Conservation (phyloP, 2,329 filamentous ascomycete genomes). For the Epichloe festucae region DNA sequence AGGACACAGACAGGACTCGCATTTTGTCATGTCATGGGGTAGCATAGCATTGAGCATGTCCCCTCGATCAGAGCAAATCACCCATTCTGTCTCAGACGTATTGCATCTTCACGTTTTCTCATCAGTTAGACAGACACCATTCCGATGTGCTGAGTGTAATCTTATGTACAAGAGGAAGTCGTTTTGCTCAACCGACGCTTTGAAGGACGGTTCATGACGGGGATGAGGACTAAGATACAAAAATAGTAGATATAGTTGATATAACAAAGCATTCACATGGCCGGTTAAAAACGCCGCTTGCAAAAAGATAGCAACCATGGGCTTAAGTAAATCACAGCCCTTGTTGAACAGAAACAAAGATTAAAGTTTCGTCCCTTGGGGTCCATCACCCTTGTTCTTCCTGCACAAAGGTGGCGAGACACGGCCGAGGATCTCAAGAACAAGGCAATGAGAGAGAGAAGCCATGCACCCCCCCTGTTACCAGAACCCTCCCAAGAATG, state of each 20-base stretch:
- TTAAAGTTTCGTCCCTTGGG: background rate
- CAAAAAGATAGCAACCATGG: background rate
- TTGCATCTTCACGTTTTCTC: background rate
- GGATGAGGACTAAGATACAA: background rate
- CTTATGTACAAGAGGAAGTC: constrained; percentile 4
- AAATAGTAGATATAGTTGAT: background rate
- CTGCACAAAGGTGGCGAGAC: background rate
- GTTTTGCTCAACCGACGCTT: background rate
- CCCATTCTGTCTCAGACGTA: background rate
- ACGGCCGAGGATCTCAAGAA: background rate
- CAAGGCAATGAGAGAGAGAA: background rate
- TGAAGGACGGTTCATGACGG: background rate
- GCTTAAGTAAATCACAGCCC: background rate
- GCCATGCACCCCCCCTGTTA: background rate
- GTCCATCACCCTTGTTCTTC: background rate
- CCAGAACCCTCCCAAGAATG: background rate
- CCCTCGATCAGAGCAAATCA: background rate
- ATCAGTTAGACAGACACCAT: background rate
- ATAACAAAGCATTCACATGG: constrained; percentile 2
- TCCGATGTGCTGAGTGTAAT: background rate
- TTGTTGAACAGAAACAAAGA: background rate
- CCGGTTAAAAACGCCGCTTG: constrained; percentile 5
- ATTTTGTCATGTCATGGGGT: too few relatives aligned
- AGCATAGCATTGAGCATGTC: too few relatives aligned
- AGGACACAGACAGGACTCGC: too few relatives aligned